A percentile compares a stretch with the other conserved stretches of the same genome.
phyloP scores from a whole-genome alignment of 306 rosid species.

The Prunus padus region DNA sequence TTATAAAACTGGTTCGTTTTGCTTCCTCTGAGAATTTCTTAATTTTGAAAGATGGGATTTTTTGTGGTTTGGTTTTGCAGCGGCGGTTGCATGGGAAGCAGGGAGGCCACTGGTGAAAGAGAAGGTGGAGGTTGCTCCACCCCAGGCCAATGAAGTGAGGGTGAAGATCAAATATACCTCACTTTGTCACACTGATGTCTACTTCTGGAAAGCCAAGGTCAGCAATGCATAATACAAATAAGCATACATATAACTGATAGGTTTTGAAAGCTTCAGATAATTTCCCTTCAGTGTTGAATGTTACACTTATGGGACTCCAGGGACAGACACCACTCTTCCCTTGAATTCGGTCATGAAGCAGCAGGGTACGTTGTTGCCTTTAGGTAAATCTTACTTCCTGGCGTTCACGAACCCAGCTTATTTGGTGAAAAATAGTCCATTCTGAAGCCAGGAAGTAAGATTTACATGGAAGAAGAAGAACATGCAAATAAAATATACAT shows the following conservation, averaged over 20 bases:
- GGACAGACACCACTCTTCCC: conserved; percentile 32
- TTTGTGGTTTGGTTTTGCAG: conserved; percentile 16
- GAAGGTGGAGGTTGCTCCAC: conserved; percentile 39
- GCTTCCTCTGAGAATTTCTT: neutral
- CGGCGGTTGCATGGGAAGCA: conserved; percentile 43
- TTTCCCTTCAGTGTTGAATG: too few relatives aligned
- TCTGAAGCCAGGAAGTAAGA: too few relatives aligned
- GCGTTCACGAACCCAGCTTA: too few relatives aligned
- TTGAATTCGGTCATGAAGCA: conserved; percentile 45
- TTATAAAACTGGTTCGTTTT: neutral
- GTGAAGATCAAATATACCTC: conserved; percentile 34
- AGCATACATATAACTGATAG: too few relatives aligned
- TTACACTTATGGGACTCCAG: conserved; percentile 11
- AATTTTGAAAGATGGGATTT: neutral
- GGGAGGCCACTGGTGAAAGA: conserved; percentile 39
- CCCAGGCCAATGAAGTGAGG: conserved; percentile 31
- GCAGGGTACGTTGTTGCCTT: conserved; percentile 30
- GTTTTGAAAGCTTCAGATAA: too few relatives aligned
- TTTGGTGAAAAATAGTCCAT: too few relatives aligned
- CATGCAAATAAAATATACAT: conserved; percentile 4
- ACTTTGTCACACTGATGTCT: conserved; percentile 41
- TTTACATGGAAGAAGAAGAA: conserved; percentile 14
- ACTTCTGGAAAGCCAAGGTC: conserved; percentile 38
- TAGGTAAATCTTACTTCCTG: neutral
- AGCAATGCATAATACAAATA: neutral